Evolutionary conservation across 495 filamentous ascomycete genomes (phyloP).

Genomic region (Pyrenula massariospora): DNA sequence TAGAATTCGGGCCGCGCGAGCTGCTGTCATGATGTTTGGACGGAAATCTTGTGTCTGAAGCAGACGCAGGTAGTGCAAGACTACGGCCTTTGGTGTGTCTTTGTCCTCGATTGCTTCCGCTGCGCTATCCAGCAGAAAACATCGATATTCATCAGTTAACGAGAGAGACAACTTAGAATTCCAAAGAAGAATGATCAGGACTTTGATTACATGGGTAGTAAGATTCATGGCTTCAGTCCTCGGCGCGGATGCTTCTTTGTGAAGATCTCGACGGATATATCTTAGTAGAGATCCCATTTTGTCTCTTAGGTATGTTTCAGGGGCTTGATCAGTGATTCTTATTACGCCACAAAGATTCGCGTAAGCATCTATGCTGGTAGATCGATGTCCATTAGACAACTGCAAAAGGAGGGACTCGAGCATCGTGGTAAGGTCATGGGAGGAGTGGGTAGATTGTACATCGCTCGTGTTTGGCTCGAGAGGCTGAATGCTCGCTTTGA

Average conservation of each 20-base stretch:
- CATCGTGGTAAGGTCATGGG: slow-evolving; percentile 59
- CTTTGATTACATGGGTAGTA: slow-evolving; percentile 60
- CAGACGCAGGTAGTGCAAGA: slow-evolving; percentile 65
- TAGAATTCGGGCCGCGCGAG: slow-evolving; percentile 56
- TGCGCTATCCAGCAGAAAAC: slow-evolving; percentile 68
- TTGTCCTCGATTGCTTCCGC: slow-evolving; percentile 54
- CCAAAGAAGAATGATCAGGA: slow-evolving; percentile 61
- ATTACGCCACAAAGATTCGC: slow-evolving; percentile 62
- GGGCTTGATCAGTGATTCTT: slow-evolving; percentile 65
- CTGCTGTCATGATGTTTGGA: slow-evolving; percentile 55
- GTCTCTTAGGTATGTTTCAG: slow-evolving; percentile 53
- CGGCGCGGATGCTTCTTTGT: slow-evolving; percentile 24
- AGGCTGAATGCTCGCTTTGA: slow-evolving; percentile 51
- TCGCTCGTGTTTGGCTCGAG: slow-evolving; percentile 19
- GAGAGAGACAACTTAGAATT: slow-evolving; percentile 49
- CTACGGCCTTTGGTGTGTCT: slow-evolving; percentile 60
- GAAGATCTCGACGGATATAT: slow-evolving; percentile 65
- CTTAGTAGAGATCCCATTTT: slow-evolving; percentile 64
- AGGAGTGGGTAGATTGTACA: slow-evolving; percentile 23
- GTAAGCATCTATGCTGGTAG: slow-evolving; percentile 75
- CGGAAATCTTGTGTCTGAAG: slow-evolving; percentile 69
- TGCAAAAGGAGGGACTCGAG: slow-evolving; percentile 66
- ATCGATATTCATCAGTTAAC: slow-evolving; percentile 63
- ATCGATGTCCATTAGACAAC: slow-evolving; percentile 56
- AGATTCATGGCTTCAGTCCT: slow-evolving; percentile 41